These are phyloP conservation scores for Phytopythium litorale DNA, from an alignment of 352 stramenopile species.

Conservation along the genomic window DNA sequence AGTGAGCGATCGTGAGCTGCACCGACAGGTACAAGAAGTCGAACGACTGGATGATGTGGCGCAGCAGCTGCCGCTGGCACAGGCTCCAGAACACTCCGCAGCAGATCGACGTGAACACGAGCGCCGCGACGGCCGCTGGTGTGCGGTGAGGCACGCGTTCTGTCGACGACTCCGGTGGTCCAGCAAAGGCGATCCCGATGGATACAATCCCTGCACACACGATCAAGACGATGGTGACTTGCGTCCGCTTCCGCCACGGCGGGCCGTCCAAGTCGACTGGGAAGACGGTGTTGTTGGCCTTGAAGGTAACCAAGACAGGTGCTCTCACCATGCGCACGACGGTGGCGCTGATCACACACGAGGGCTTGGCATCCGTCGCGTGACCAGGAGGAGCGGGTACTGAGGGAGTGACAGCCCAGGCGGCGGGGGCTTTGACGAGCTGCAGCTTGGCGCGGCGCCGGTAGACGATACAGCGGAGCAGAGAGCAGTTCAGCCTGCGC, in stretches of 20 bases:
- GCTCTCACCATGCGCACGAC: not conserved
- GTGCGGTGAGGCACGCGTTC: not conserved
- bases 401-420: not conserved
- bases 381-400: not conserved
- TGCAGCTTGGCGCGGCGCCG: slow-evolving; percentile 2
- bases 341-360: not conserved
- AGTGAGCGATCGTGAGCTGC: slow-evolving; percentile 23
- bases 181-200: not conserved
- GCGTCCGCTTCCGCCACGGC: not conserved
- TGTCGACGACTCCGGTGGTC: not conserved
- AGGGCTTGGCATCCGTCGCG: not conserved
- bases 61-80: slow-evolving; percentile 23
- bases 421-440: not conserved
- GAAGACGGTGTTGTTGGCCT: not conserved
- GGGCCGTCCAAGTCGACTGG: not conserved
- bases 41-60: slow-evolving; percentile 29
- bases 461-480: slow-evolving; percentile 8
- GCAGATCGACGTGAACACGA: not conserved
- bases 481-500: not conserved
- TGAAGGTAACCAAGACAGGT: not conserved
- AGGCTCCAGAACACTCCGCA: slow-evolving; percentile 5
- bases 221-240: not conserved
- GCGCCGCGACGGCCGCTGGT: not conserved
- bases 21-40: slow-evolving; percentile 35
- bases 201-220: not conserved